A percentile compares a stretch with the other conserved stretches of the same genome.
These are phyloP conservation scores for Bacterosira constricta DNA, from an alignment of 108 stramenopile species.

Conservation along the genomic window DNA sequence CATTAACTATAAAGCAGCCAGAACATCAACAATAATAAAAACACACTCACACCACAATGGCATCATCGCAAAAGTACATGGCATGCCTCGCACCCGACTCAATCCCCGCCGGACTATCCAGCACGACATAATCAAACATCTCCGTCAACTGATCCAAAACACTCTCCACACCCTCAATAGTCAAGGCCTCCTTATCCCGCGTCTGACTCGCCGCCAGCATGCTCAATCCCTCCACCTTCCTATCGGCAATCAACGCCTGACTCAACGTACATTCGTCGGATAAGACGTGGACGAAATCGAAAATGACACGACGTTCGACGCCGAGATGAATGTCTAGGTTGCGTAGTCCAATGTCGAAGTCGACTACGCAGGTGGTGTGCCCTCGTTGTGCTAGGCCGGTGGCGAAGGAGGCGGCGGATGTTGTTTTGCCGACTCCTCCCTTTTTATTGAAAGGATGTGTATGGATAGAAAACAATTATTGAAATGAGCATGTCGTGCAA, in stretches of 20 bases:
- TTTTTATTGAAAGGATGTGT: too few relatives aligned
- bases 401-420: slow-evolving; percentile 58
- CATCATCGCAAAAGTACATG: slow-evolving; percentile 79
- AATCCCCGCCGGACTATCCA: slow-evolving; percentile 71
- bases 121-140: slow-evolving; percentile 63
- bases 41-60: slow-evolving; percentile 51
- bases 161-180: slow-evolving; percentile 62
- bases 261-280: slow-evolving; percentile 56
- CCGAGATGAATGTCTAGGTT: slow-evolving; percentile 75
- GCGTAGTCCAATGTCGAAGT: slow-evolving; percentile 72
- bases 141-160: slow-evolving; percentile 48
- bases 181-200: slow-evolving; percentile 66
- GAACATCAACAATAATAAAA: background rate
- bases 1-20: background rate
- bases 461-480: too few relatives aligned
- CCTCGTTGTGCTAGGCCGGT: slow-evolving; percentile 52
- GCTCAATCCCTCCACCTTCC: slow-evolving; percentile 41
- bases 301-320: slow-evolving; percentile 67
- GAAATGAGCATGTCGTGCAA: too few relatives aligned
- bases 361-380: slow-evolving; percentile 57
- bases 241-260: slow-evolving; percentile 68
- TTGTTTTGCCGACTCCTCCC: slow-evolving; percentile 79
- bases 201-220: slow-evolving; percentile 75
- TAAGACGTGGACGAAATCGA: slow-evolving; percentile 71
- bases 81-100: slow-evolving; percentile 70